Conservation (phyloP, 768 basidiomycete genomes). For the Amanita molliuscula region DNA sequence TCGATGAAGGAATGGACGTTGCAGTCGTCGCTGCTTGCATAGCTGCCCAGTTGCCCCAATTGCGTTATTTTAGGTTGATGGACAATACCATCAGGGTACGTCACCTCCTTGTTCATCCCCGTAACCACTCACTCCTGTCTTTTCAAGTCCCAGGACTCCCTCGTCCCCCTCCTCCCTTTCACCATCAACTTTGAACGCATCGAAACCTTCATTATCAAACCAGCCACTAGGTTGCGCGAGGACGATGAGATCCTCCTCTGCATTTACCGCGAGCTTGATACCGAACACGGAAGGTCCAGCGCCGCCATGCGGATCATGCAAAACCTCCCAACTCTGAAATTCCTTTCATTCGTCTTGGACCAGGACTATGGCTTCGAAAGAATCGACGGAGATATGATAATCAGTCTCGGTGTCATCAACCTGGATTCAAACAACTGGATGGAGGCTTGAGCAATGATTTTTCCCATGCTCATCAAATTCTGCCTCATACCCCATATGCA, state of each 20-base stretch:
- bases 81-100: slow-evolving; percentile 13
- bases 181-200: slow-evolving; percentile 10
- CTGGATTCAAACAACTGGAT: slow-evolving; percentile 6
- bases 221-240: slow-evolving; percentile 8
- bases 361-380: slow-evolving; percentile 1
- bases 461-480: slow-evolving; percentile 2
- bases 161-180: slow-evolving; percentile 12
- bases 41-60: slow-evolving; percentile 12
- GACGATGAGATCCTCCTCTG: slow-evolving; percentile 4
- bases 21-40: slow-evolving; percentile 12
- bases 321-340: slow-evolving; percentile 5
- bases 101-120: not conserved
- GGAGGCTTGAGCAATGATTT: slow-evolving; percentile 5
- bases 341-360: not conserved
- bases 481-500: not conserved
- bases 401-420: not conserved
- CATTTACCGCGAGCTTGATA: slow-evolving; percentile 5
- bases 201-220: slow-evolving; percentile 13
- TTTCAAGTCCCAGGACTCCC: slow-evolving; percentile 9
- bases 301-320: slow-evolving; percentile 5
- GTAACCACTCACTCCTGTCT: not conserved
- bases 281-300: not conserved
- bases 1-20: slow-evolving; percentile 11
- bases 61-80: slow-evolving; percentile 15
- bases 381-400: not conserved